Evolutionary conservation across 257 asterid species (phyloP), one percentile per base, ranked within the genome.

Genomic region (Plantago major): DNA sequence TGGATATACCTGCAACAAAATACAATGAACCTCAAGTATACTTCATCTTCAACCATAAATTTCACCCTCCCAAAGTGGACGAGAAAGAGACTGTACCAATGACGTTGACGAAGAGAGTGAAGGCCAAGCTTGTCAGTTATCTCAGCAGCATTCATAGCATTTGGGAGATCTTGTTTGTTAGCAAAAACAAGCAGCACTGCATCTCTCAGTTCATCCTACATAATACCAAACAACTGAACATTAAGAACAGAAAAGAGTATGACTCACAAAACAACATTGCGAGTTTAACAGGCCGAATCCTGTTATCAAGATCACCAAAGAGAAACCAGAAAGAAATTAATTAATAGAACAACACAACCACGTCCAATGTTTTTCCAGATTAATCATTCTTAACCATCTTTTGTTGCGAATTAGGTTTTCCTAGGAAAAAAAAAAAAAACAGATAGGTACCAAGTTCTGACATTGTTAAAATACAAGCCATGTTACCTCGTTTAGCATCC

Each of bases 401-500:
- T 22, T 22, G 26, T 22, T 22, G 26, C 2, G 26, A 22, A 2
- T n/a, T n/a, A 40, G 48, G 17, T 42, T 42, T 42, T 42, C 38
- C 38, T n/a, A n/a, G n/a, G n/a, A n/a, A n/a, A n/a, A n/a, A n/a
- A n/a, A n/a, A n/a, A 8, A 0, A 16, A 1, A 58, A 13, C 56
- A 17, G 8, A 51, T 6, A 11, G 7, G 2, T 15, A 13, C 52
- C 9, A 18, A 51, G 2, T 15, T 18, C 10, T 12, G 19, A 51
- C 1, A 51, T 51, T 51, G 12, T 51, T 6, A 10, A 38, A 16
- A 11, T n/a, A 59, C 42, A 30, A 17, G 43, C 12, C 62, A 54
- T 26, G 51, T 58, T 75, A 86, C 95, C 89, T 86, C 92, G 69
- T 86, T 86, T 68, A 86, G 67, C 95, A 86, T 86, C 61, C 95